These are phyloP conservation scores for Glebionis coronaria DNA, from an alignment of 129 eudicot species.

Conservation along the genomic window DNA sequence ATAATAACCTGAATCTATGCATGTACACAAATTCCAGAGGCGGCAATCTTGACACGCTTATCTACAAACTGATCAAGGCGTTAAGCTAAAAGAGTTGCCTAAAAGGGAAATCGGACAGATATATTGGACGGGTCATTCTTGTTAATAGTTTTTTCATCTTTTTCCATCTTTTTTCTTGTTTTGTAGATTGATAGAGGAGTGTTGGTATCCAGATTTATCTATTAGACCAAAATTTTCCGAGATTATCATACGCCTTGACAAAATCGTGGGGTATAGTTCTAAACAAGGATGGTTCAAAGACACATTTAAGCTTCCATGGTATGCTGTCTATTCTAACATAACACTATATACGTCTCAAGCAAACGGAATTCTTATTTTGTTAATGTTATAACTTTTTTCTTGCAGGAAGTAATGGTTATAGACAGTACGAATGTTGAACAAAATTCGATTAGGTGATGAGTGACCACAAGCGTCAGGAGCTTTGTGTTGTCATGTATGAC, in stretches of 20 bases:
- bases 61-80: too few species aligned
- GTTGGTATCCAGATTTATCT: slow-evolving; percentile 63
- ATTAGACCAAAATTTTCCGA: slow-evolving; percentile 77
- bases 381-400: slow-evolving; percentile 3
- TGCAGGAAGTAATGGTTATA: slow-evolving; percentile 27
- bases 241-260: slow-evolving; percentile 71
- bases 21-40: neutral
- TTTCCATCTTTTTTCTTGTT: neutral
- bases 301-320: slow-evolving; percentile 95
- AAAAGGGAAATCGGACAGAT: too few species aligned
- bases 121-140: too few species aligned
- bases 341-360: neutral
- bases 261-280: slow-evolving; percentile 54
- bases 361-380: neutral
- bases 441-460: slow-evolving; percentile 7
- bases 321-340: slow-evolving; percentile 18
- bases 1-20: neutral
- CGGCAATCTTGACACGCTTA: too few species aligned
- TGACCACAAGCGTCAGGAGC: neutral
- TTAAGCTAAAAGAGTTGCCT: too few species aligned
- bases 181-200: slow-evolving; percentile 81
- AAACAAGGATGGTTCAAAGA: slow-evolving; percentile 99
- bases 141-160: neutral
- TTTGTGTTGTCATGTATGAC: neutral
- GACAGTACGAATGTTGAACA: slow-evolving; percentile 18